phyloP scores from a whole-genome alignment of 176 grass and related monocot species.

The Typha latifolia region DNA sequence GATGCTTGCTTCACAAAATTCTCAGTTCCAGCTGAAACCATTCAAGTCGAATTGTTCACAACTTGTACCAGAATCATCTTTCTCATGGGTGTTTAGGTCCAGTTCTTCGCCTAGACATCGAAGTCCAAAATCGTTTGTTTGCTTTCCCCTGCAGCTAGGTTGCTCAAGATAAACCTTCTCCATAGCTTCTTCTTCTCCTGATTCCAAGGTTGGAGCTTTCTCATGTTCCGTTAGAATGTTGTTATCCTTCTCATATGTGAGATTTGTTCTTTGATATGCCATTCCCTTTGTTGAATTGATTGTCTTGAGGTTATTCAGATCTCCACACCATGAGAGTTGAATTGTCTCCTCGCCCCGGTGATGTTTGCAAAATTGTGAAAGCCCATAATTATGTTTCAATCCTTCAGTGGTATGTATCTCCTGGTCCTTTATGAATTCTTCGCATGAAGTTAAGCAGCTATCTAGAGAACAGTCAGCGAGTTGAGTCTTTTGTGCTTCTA shows the following conservation, averaged over 20 bases:
- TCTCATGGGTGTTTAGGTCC: slow-evolving; percentile 66
- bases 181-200: slow-evolving; percentile 29
- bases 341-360: slow-evolving; percentile 17
- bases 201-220: slow-evolving; percentile 28
- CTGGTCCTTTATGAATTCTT: slow-evolving; percentile 56
- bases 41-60: slow-evolving; percentile 82
- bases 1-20: slow-evolving; percentile 9
- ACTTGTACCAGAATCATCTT: slow-evolving; percentile 40
- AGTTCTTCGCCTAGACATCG: slow-evolving; percentile 35
- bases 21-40: slow-evolving; percentile 84
- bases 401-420: slow-evolving; percentile 22
- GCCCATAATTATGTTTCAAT: slow-evolving; percentile 37
- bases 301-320: slow-evolving; percentile 29
- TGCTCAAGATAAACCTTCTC: slow-evolving; percentile 31
- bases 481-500: slow-evolving; percentile 41
- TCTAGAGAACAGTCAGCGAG: slow-evolving; percentile 51
- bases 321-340: slow-evolving; percentile 32
- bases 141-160: slow-evolving; percentile 29
- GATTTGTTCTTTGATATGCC: slow-evolving; percentile 24
- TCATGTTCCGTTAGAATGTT: slow-evolving; percentile 28
- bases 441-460: slow-evolving; percentile 43
- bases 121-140: slow-evolving; percentile 29
- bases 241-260: slow-evolving; percentile 23
- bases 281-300: slow-evolving; percentile 20
- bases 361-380: slow-evolving; percentile 30